These are phyloP conservation scores for Fonsecaea nubica DNA, from an alignment of 2,329 filamentous ascomycete genomes.

Conservation along the genomic window DNA sequence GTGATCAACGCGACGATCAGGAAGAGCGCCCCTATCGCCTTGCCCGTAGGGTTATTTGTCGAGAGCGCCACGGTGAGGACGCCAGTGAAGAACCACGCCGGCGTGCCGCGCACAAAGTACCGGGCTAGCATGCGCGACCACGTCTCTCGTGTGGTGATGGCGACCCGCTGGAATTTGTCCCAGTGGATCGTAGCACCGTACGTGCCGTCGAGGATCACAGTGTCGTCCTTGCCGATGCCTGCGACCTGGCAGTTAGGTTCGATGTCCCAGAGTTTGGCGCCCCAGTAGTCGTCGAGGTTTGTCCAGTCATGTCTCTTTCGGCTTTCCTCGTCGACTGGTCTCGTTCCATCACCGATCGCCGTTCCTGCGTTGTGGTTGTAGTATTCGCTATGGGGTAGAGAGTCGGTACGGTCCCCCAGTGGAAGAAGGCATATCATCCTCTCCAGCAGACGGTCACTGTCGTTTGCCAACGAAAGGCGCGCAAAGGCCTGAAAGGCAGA, in stretches of 20 bases:
- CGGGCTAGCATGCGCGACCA: constrained; percentile 42
- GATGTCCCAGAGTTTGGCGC: constrained; percentile 55
- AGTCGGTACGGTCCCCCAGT: constrained; percentile 5
- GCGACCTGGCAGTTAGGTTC: constrained; percentile 51
- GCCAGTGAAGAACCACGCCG: constrained; percentile 32
- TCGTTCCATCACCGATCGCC: background rate
- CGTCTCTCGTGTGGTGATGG: constrained; percentile 40
- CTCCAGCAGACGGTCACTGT: constrained; percentile 54
- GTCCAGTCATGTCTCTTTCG: constrained; percentile 35
- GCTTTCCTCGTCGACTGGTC: background rate
- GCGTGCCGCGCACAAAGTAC: constrained; percentile 32
- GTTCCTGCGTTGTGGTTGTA: constrained; percentile 1
- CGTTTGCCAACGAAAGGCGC: constrained; percentile 55
- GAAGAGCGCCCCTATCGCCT: constrained; percentile 26
- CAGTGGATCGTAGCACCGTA: constrained; percentile 53
- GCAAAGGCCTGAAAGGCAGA: constrained; percentile 57
- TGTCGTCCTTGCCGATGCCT: constrained; percentile 52
- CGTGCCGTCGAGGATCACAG: constrained; percentile 53
- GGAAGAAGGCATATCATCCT: constrained; percentile 55
- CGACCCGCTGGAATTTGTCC: constrained; percentile 50
- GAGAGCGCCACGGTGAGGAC: constrained; percentile 15
- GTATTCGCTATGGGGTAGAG: background rate
- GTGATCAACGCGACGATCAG: constrained; percentile 33
- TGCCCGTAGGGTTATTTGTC: background rate
- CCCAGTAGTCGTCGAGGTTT: constrained; percentile 47